phyloP scores from a whole-genome alignment of 345 rosid species.

The Eucalyptus tenuipes region DNA sequence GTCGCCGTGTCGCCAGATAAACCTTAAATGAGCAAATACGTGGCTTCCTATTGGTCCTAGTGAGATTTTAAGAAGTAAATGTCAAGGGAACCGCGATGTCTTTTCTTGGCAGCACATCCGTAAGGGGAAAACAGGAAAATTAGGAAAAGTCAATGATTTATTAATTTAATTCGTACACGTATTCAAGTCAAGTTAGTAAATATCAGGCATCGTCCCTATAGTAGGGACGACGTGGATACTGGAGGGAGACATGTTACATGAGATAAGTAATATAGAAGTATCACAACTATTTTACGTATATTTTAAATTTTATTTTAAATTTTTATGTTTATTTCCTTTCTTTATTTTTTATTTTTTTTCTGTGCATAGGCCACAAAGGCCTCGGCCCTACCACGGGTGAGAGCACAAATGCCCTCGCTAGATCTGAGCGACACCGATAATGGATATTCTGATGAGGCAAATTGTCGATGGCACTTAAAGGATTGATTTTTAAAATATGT shows the following conservation, averaged over 20 bases:
- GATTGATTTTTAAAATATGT: too few relatives aligned
- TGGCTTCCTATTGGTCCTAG: not conserved
- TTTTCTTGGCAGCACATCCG: not conserved
- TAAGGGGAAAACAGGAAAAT: too few relatives aligned
- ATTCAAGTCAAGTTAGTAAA: too few relatives aligned
- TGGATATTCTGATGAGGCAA: not conserved
- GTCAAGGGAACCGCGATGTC: not conserved
- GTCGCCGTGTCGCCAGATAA: not conserved
- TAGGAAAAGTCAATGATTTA: too few relatives aligned
- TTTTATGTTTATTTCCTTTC: too few relatives aligned
- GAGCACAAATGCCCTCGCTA: not conserved
- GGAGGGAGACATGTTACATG: not conserved
- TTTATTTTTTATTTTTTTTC: too few relatives aligned
- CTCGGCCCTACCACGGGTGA: not conserved
- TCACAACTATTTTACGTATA: too few relatives aligned
- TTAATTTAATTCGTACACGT: not conserved
- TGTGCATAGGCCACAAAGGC: too few relatives aligned
- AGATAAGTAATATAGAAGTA: not conserved
- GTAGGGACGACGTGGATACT: not conserved
- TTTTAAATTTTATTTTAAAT: too few relatives aligned
- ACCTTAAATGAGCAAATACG: not conserved
- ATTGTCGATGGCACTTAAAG: not conserved
- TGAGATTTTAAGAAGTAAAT: not conserved
- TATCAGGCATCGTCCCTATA: not conserved
- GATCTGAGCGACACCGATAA: rapidly evolving